Base-by-base conservation (phyloP, 1,284 basidiomycete species). In the Coniophora puteana region DNA sequence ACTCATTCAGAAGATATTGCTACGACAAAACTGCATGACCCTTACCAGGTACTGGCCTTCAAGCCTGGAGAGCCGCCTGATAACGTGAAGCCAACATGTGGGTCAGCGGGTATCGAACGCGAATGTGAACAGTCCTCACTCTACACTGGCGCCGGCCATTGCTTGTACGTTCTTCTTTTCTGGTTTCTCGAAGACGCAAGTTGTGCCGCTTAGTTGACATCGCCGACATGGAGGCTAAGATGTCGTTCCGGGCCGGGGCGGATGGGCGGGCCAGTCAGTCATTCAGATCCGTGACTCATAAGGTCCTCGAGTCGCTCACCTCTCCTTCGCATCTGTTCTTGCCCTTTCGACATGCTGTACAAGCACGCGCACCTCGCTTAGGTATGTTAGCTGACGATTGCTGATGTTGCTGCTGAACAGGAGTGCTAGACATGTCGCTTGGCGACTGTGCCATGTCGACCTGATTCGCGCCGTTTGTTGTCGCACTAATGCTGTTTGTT, bases 271-370 rank as follows among this genome's bases (percentile, higher is more conserved):
- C 74, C 72, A 71, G 68, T 71, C 64, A 74, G 71, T 54, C 53
- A 53, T 45, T 44, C 50, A 45, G 49, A 51, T 52, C 46, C 58
- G 61, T 53, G 48, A 49, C 55, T 62, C 13, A 22, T 30, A 38
- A 38, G 51, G 43, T 43, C 36, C 27, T 27, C 22, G 46, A 46
- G 66, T 48, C 55, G 50, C 66, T 50, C 47, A 85, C 85, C 75
- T 91, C 89, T 61, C 86, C 87, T 71, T 94, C 92, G 59, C 91
- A 94, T 57, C 91, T 74, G 69, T 93, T 94, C 73, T 94, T 94
- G 40, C 91, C 90, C 66, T 86, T 89, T 54, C 89, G 80, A 65
- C 89, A 88, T 53, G 81, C 78, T 23, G 86, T 88, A 63, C 85
- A 89, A 44, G 86, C 85, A 51, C 83, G 71, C 44, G 85, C 83